Evolutionary conservation across 2,329 filamentous ascomycete species (phyloP).

Genomic region (Coccinonectria pachysandricola): DNA sequence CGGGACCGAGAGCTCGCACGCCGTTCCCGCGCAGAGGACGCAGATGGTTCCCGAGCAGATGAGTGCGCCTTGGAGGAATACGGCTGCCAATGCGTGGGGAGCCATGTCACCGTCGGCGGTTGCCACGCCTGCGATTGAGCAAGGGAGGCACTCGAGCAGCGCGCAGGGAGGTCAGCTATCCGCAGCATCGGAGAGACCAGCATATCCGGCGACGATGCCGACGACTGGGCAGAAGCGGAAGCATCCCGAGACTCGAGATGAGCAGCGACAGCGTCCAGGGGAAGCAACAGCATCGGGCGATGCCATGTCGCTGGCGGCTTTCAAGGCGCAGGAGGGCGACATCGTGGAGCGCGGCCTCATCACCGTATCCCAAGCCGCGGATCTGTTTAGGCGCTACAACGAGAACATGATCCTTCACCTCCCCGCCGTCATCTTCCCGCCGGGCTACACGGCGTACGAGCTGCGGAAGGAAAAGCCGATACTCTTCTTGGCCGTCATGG

Average conservation of each 20-base stretch:
- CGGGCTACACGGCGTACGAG: slow-evolving; percentile 41
- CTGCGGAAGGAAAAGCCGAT: slow-evolving; percentile 50
- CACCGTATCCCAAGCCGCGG: slow-evolving; percentile 41
- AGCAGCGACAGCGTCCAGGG: slow-evolving; percentile 6
- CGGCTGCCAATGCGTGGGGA: slow-evolving; percentile 10
- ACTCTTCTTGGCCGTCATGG: slow-evolving; percentile 62
- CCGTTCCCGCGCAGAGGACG: slow-evolving; percentile 3
- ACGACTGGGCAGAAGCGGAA: slow-evolving; percentile 24
- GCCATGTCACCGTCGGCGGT: slow-evolving; percentile 7
- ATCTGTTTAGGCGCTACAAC: slow-evolving; percentile 49
- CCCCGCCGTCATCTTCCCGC: slow-evolving; percentile 51
- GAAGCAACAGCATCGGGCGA: slow-evolving; percentile 9
- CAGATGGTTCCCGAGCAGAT: slow-evolving; percentile 4
- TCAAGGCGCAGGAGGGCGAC: slow-evolving; percentile 30
- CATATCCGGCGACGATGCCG: slow-evolving; percentile 4
- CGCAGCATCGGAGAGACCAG: not conserved
- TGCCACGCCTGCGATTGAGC: slow-evolving; percentile 3
- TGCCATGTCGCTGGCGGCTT: slow-evolving; percentile 7
- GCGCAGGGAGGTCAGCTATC: not conserved
- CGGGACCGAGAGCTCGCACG: slow-evolving; percentile 6
- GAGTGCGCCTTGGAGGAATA: slow-evolving; percentile 5
- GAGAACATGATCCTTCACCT: slow-evolving; percentile 50
- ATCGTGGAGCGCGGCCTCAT: slow-evolving; percentile 51
- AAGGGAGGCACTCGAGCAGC: slow-evolving; percentile 7
- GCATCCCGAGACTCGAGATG: slow-evolving; percentile 14